Evolutionary conservation across 352 stramenopile species (phyloP), one percentile per base, ranked within the genome.

Genomic region (Aphanomyces invadans): DNA sequence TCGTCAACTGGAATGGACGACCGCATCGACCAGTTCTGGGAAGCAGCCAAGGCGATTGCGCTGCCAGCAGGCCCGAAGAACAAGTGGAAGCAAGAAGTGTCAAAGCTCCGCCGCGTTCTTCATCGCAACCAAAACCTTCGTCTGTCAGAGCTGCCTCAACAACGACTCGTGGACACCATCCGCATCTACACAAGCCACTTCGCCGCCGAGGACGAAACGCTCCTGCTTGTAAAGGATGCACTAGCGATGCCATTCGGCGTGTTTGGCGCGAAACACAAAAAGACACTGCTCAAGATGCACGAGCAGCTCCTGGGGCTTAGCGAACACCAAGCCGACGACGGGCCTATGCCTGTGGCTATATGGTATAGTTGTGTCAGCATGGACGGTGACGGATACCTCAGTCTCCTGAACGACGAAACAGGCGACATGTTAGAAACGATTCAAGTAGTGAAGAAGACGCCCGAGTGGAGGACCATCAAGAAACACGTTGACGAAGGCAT

Each of bases 241-340:
- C 76, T 94, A 0, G 85, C 83, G 12, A 94, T 94, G 85, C 85
- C 83, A 3, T 92, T 90, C 64, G 88, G 80, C 61, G 83, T 92
- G 52, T 73, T 92, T 53, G 77, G 81, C 63, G 79, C 77, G 17
- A 94, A 92, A 61, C 80, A 92, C 52, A 92, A 94, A 71, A 92
- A 91, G 56, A 75, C 70, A 19, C 71, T 92, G 44, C 62, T 93
- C 28, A 94, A 93, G 56, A 90, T 84, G 81, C 86, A 92, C 76
- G 91, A 91, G 49, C 83, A 94, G 59, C 74, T 91, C 52, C 87
- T 90, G 39, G 73, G 68, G 28, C 60, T 83, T 45, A 74, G 85
- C 1, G 60, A 70, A 0, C 64, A 54, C 26, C 51, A 71, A 45
- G 70, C 52, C 10, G 69, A 73, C 19, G 61, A 54, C n/a, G 54